These are phyloP conservation scores for Cytospora mali DNA, from an alignment of 2,329 filamentous ascomycete genomes.

Conservation along the genomic window DNA sequence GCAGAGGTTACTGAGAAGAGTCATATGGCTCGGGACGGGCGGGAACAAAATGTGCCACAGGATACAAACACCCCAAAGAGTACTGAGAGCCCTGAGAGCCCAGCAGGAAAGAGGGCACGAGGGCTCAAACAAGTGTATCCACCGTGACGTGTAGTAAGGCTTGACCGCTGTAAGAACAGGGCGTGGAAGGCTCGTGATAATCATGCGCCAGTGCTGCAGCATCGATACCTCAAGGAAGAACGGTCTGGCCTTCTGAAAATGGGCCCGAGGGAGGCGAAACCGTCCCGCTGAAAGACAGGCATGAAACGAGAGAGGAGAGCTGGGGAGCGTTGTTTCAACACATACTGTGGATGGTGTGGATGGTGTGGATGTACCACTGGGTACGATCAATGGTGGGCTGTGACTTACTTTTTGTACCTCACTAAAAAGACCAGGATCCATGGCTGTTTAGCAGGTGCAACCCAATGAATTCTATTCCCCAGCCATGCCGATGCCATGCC, in stretches of 20 bases:
- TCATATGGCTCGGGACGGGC: too few relatives aligned
- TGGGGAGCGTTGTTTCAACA: not conserved
- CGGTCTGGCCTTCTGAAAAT: constrained; percentile 7
- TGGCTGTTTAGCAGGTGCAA: not conserved
- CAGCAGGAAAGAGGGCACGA: too few relatives aligned
- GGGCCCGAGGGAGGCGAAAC: constrained; percentile 1
- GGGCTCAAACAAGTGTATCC: too few relatives aligned
- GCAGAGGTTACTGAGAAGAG: not conserved
- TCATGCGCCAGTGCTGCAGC: constrained; percentile 5
- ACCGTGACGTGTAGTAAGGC: constrained; percentile 10
- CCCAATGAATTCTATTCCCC: constrained; percentile 2
- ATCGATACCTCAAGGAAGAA: constrained; percentile 6
- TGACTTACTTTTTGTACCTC: not conserved
- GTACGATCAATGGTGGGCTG: not conserved
- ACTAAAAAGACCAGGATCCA: not conserved
- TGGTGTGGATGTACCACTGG: not conserved
- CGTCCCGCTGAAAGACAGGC: not conserved
- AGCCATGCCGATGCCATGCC: constrained; percentile 5
- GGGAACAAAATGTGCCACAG: too few relatives aligned
- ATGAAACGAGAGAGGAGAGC: not conserved
- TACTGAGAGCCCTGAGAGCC: too few relatives aligned
- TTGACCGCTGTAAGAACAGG: not conserved
- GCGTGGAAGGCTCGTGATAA: not conserved
- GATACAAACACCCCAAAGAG: too few relatives aligned
- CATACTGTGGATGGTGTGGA: not conserved